phyloP scores from a whole-genome alignment of 306 rosid genomes.

The Lathyrus sativus region DNA sequence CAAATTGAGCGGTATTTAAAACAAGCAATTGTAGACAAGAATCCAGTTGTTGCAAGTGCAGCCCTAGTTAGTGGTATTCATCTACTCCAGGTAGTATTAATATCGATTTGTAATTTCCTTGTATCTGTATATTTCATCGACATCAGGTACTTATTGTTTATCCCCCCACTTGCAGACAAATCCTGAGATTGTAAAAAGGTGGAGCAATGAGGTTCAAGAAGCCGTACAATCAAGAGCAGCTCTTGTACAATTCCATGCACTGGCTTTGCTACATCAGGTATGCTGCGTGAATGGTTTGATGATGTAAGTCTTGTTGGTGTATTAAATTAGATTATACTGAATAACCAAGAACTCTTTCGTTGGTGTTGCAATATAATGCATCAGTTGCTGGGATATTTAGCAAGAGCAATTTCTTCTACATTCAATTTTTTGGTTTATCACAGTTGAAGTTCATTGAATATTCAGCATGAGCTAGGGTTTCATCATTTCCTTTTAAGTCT shows the following conservation, averaged over 20 bases:
- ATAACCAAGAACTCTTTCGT: not conserved
- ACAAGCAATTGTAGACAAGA: constrained; percentile 97
- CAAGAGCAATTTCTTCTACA: not conserved
- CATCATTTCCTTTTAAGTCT: constrained; percentile 13
- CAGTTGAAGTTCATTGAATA: constrained; percentile 8
- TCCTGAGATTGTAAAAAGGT: constrained; percentile 97
- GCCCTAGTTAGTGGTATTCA: constrained; percentile 98
- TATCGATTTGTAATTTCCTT: constrained; percentile 1
- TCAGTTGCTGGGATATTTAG: constrained; percentile 3
- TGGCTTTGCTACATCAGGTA: constrained; percentile 97
- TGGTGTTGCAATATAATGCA: constrained; percentile 11
- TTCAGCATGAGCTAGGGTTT: constrained; percentile 21
- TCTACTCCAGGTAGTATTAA: constrained; percentile 79
- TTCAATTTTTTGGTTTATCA: constrained; percentile 17
- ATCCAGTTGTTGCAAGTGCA: constrained; percentile 99
- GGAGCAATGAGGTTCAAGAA: constrained; percentile 99
- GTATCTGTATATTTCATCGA: constrained; percentile 16
- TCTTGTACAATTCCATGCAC: constrained; percentile 95
- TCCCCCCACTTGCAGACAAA: constrained; percentile 60
- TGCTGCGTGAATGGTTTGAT: constrained; percentile 40
- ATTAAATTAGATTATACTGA: constrained; percentile 12
- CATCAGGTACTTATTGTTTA: constrained; percentile 20
- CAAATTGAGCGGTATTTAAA: constrained; percentile 95
- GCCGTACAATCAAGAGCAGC: constrained; percentile 99
- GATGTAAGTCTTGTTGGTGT: constrained; percentile 14